A percentile compares a stretch with the other conserved stretches of the same genome.
Evolutionary conservation across 2,329 filamentous ascomycete species (phyloP).

Genomic region (Aureobasidium namibiae): DNA sequence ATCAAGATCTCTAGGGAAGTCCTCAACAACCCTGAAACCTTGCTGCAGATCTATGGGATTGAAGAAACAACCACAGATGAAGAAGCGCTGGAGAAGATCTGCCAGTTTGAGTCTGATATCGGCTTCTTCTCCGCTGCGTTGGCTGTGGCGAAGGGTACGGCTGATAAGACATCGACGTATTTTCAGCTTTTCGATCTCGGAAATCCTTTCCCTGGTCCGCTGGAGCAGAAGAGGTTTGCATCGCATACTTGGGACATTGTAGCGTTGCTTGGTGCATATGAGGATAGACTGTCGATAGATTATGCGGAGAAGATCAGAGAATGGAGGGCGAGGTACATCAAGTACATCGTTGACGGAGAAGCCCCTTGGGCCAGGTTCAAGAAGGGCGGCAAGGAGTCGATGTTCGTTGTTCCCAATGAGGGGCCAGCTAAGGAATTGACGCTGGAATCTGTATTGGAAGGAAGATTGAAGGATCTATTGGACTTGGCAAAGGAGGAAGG

Average conservation of each 20-base stretch:
- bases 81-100: conserved; percentile 15
- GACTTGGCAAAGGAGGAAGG: neutral
- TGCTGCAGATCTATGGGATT: conserved; percentile 15
- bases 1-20: conserved; percentile 47
- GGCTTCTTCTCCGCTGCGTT: conserved; percentile 17
- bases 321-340: conserved; percentile 10
- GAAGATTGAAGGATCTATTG: neutral
- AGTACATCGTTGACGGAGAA: conserved; percentile 9
- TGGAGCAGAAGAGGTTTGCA: conserved; percentile 14
- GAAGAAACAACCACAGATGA: conserved; percentile 1
- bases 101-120: conserved; percentile 17
- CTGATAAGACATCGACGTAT: conserved; percentile 6
- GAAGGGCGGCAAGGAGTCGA: neutral
- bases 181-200: conserved; percentile 17
- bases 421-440: neutral
- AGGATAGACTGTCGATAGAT: neutral
- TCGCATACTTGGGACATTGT: conserved; percentile 18
- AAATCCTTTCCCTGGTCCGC: conserved; percentile 15
- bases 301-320: conserved; percentile 2
- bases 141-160: conserved; percentile 10
- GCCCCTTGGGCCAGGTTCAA: conserved; percentile 12
- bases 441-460: neutral
- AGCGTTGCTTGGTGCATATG: conserved; percentile 15
- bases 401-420: neutral
- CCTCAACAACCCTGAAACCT: conserved; percentile 33